Percentiles rank a stretch among this genome's conserved stretches.
These are phyloP conservation scores for Fusarium nisikadoi DNA, from an alignment of 2,329 filamentous ascomycete species.

Conservation along the genomic window DNA sequence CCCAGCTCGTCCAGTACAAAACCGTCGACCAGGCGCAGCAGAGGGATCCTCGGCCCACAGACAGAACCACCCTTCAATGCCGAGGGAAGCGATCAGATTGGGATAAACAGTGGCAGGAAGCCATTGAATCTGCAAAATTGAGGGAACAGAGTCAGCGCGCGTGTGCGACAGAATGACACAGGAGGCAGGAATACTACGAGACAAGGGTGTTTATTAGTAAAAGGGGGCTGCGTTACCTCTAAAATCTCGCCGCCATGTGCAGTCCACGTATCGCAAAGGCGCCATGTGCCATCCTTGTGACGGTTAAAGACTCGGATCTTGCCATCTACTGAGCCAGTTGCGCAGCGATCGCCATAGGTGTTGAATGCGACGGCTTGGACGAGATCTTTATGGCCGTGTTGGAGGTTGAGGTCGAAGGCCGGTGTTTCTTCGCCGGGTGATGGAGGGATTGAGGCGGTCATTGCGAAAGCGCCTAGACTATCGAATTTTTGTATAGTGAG, in stretches of 20 bases:
- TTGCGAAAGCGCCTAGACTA: constrained; percentile 14
- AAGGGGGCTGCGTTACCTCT: constrained; percentile 68
- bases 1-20: constrained; percentile 70
- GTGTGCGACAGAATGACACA: constrained; percentile 30
- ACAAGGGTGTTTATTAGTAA: constrained; percentile 30
- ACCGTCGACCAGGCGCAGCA: constrained; percentile 82
- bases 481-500: neutral
- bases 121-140: constrained; percentile 79
- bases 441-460: constrained; percentile 48
- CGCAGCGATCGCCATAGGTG: constrained; percentile 89
- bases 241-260: constrained; percentile 91
- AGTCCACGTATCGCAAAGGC: constrained; percentile 85
- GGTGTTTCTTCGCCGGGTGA: constrained; percentile 58
- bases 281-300: constrained; percentile 81
- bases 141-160: constrained; percentile 19
- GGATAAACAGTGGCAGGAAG: constrained; percentile 89
- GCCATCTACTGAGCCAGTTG: constrained; percentile 91
- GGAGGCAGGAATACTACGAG: constrained; percentile 12
- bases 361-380: constrained; percentile 91
- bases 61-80: constrained; percentile 89
- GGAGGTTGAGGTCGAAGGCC: constrained; percentile 69
- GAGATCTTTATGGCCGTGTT: constrained; percentile 81
- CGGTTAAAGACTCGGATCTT: constrained; percentile 92
- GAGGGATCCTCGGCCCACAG: constrained; percentile 93
- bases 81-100: constrained; percentile 86